Conservation (phyloP, 768 basidiomycete species). For the Tylopilus sp. region DNA sequence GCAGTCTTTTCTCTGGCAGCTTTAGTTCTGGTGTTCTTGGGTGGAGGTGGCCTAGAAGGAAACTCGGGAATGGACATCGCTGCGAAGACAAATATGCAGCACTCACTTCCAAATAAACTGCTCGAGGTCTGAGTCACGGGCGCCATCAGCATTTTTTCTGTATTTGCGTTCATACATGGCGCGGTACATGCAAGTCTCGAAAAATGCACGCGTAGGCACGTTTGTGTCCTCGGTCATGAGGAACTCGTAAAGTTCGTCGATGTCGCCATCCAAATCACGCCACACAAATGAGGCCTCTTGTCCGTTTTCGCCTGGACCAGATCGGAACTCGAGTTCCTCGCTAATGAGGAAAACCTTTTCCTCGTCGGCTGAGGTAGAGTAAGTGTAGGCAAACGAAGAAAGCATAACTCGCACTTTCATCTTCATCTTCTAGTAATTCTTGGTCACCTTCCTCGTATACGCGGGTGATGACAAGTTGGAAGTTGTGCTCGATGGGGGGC, state of each 20-base stretch:
- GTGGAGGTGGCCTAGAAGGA: conserved; percentile 22
- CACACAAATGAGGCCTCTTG: conserved; percentile 84
- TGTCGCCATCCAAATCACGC: conserved; percentile 88
- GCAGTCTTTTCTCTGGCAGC: conserved; percentile 12
- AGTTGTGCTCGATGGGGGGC: conserved; percentile 71
- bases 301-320: conserved; percentile 63
- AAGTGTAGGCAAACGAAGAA: background rate
- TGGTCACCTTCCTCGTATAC: conserved; percentile 98
- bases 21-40: conserved; percentile 19
- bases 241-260: conserved; percentile 93
- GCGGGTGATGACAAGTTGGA: conserved; percentile 91
- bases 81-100: background rate
- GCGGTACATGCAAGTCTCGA: conserved; percentile 91
- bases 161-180: conserved; percentile 97
- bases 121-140: conserved; percentile 63
- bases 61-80: background rate
- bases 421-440: conserved; percentile 90
- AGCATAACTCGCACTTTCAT: conserved; percentile 59
- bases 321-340: conserved; percentile 83
- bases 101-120: conserved; percentile 82
- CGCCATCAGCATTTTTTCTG: conserved; percentile 63
- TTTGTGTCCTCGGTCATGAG: conserved; percentile 75
- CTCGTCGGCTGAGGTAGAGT: conserved; percentile 68
- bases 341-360: conserved; percentile 91
- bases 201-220: conserved; percentile 76